Evolutionary conservation across 192 early-diverging fungal genomes (phyloP), one percentile per base, ranked within the genome.

Genomic region (Backusella macrospora): DNA sequence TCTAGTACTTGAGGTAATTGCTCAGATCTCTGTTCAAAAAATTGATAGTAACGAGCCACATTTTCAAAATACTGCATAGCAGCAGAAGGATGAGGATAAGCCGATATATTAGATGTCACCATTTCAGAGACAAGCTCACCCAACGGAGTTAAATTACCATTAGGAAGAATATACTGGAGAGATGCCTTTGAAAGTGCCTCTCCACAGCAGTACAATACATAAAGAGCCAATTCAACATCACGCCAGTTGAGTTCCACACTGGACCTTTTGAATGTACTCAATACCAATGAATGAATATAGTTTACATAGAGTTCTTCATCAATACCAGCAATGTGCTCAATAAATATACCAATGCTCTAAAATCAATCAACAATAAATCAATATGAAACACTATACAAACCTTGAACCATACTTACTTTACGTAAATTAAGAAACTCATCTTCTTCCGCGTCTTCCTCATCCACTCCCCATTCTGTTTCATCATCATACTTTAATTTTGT

Each of bases 401-500:
- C 48, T 34, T 55, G 4, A n/a, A 6, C 66, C 13, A 18, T 12
- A 65, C 72, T 23, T 75, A 91, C 91, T 80, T 91, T 88, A 52
- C 92, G 77, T 81, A 93, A 76, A 65, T 92, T 88, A 15, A 81
- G 72, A 74, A 93, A 93, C 15, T 86, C 48, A 15, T 90, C 91
- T 74, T 95, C 95, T 62, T 93, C 92, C 43, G 87, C 90, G 62
- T 89, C 88, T 18, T 90, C 92, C 13, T 86, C 90, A 38, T 87
- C 92, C 68, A 86, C 79, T 13, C 85, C 87, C 87, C 89, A 93
- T 8, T 90, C 85, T 65, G 90, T 92, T 49, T 95, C 94, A 29
- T 94, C 92, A 82, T 93, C 87, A 73, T 95, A 97, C 82, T 95
- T 94, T 88, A 96, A 92, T 85, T 97, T 97, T 29, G 88, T 78